Base-by-base conservation (phyloP, 495 filamentous ascomycete genomes). In the Cercophora newfieldiana region DNA sequence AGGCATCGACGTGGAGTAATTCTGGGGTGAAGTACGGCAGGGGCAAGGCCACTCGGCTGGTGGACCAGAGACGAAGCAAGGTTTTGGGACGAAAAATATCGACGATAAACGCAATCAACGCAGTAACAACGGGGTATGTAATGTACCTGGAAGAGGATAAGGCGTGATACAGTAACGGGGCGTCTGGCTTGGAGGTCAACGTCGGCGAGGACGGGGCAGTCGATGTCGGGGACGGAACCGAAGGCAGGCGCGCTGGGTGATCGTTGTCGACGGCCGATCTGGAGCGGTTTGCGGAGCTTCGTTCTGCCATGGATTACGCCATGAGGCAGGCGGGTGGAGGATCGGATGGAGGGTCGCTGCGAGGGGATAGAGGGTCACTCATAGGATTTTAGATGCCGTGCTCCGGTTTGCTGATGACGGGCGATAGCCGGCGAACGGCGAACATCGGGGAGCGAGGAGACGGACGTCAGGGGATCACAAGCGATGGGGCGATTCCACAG, bases 221-320 rank as follows among this genome's bases (percentile, higher is more conserved):
- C 63, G 67, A 66, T 57, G 71, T 68, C 25, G 68, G 61, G 33
- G 73, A 68, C 51, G 63, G 65, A 25, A 69, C 64, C 58, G 66
- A 66, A 57, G 75, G 79, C 68, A 80, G 76, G 75, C 72, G 79
- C 76, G 70, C 73, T 73, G 75, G 68, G 68, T 72, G 72, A 75
- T 81, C 76, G 80, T 80, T 77, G 72, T 84, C 79, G 74, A 80
- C 71, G 74, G 75, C 81, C 81, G 81, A 81, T 83, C 80, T 79
- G 76, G 80, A 81, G 77, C 80, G 73, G 66, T 75, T 79, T 79
- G 78, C 79, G 73, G 76, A 74, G 76, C 78, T 82, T 81, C 80
- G 81, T 78, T 84, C 81, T 84, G 81, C 81, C 81, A 84, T 84
- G 81, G 80, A 81, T 81, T 82, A 84, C 81, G 81, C 81, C 81